phyloP scores from a whole-genome alignment of 805 yeast genomes.

The Saturnispora zaruensis region DNA sequence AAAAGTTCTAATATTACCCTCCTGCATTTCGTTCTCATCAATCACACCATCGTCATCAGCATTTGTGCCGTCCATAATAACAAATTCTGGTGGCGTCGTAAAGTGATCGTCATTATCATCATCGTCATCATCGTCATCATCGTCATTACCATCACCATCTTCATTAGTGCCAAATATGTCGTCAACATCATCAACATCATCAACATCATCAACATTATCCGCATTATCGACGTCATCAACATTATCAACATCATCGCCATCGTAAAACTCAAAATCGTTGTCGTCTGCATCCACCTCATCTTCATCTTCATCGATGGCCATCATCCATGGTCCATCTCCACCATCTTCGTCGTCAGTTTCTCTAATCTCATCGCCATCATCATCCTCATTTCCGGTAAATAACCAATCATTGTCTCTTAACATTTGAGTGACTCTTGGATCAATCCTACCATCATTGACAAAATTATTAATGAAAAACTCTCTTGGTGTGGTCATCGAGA shows the following conservation, averaged over 20 bases:
- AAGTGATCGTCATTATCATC: slow-evolving; percentile 9
- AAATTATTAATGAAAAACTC: slow-evolving; percentile 3
- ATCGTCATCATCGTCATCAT: slow-evolving; percentile 3
- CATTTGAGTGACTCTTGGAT: slow-evolving; percentile 7
- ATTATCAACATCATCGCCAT: slow-evolving; percentile 7
- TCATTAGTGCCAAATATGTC: slow-evolving; percentile 14
- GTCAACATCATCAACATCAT: slow-evolving; percentile 13
- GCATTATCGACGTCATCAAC: slow-evolving; percentile 19
- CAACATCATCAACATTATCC: slow-evolving; percentile 6
- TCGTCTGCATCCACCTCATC: slow-evolving; percentile 13
- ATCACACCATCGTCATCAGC: background rate
- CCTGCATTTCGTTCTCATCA: slow-evolving; percentile 2
- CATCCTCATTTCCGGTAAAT: slow-evolving; percentile 15
- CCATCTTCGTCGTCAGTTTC: slow-evolving; percentile 15
- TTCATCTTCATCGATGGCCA: slow-evolving; percentile 12
- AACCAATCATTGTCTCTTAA: slow-evolving; percentile 5
- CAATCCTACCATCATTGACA: slow-evolving; percentile 3
- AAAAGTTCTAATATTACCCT: background rate
- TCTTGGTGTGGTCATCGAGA: slow-evolving; percentile 15
- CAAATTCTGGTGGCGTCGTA: slow-evolving; percentile 2
- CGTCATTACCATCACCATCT: background rate
- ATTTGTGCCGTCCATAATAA: background rate
- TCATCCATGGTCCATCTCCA: slow-evolving; percentile 10
- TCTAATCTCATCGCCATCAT: slow-evolving; percentile 14
- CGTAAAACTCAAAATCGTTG: slow-evolving; percentile 12